phyloP scores from a whole-genome alignment of 2,329 filamentous ascomycete species.

The Diaporthe eres region DNA sequence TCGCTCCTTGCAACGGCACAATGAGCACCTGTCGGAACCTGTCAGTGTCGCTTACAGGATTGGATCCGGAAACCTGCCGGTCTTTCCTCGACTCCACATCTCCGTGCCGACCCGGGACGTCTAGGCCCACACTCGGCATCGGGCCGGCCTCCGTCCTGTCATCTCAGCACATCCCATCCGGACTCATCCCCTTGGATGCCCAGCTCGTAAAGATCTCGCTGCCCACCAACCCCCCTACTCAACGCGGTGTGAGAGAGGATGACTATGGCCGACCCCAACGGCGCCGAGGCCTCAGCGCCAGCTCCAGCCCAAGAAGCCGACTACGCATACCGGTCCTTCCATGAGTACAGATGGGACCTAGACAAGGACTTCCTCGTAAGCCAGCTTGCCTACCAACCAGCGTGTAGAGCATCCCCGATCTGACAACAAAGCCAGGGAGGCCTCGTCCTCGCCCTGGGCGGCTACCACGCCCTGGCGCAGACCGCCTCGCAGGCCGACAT shows the following conservation, averaged over 20 bases:
- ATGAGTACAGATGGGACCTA: conserved; percentile 41
- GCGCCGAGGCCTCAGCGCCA: neutral
- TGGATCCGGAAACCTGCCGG: conserved; percentile 2
- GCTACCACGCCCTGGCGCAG: conserved; percentile 37
- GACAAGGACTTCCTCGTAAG: conserved; percentile 43
- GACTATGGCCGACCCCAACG: conserved; percentile 25
- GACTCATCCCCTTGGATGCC: neutral
- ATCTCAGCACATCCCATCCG: neutral
- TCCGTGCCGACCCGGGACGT: conserved; percentile 37
- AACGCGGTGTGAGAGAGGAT: neutral
- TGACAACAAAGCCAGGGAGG: conserved; percentile 30
- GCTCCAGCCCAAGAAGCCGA: neutral
- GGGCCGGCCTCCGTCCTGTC: neutral
- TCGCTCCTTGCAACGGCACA: too few species aligned
- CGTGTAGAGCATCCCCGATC: neutral
- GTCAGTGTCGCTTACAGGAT: neutral
- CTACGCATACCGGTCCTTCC: conserved; percentile 35
- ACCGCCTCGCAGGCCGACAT: conserved; percentile 42
- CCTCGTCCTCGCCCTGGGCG: conserved; percentile 41
- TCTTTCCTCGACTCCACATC: conserved; percentile 18
- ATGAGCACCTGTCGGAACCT: neutral
- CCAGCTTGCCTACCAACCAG: neutral
- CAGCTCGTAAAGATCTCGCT: neutral
- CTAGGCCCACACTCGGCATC: conserved; percentile 8
- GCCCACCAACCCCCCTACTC: too few species aligned